Percentiles rank a stretch among this genome's conserved stretches.
Conservation (phyloP, 345 rosid genomes). For the Dipteronia sinensis region DNA sequence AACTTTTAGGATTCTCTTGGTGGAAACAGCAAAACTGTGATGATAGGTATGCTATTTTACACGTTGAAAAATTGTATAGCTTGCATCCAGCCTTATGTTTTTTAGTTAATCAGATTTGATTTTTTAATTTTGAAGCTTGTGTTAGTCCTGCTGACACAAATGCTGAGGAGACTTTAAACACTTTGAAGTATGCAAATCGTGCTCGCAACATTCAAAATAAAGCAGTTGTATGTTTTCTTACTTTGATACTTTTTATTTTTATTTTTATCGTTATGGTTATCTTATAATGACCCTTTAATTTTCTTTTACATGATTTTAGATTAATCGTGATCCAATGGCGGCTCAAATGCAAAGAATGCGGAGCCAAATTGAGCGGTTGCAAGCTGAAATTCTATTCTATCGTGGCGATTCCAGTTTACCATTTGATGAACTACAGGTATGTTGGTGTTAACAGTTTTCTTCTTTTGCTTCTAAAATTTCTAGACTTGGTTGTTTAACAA, state of each 20-base stretch:
- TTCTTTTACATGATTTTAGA: slow-evolving; percentile 35
- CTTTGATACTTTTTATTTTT: background rate
- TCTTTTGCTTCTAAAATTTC: background rate
- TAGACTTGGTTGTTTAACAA: slow-evolving; percentile 23
- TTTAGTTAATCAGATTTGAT: slow-evolving; percentile 9
- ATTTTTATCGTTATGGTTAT: background rate
- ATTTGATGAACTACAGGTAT: slow-evolving; percentile 93
- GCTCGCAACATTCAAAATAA: slow-evolving; percentile 97
- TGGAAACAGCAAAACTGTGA: slow-evolving; percentile 97
- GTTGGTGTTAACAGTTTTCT: background rate
- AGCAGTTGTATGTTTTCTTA: slow-evolving; percentile 69
- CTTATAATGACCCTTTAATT: background rate
- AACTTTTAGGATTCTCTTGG: slow-evolving; percentile 86
- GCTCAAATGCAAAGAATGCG: slow-evolving; percentile 86
- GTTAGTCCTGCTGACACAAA: slow-evolving; percentile 99
- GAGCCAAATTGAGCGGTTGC: slow-evolving; percentile 93
- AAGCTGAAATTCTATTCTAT: slow-evolving; percentile 78
- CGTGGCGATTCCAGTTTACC: slow-evolving; percentile 65
- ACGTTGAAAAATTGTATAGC: background rate
- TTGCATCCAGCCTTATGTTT: background rate
- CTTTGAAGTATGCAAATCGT: slow-evolving; percentile 96
- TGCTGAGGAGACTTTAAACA: slow-evolving; percentile 94
- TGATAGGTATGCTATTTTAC: slow-evolving; percentile 74
- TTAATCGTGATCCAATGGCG: slow-evolving; percentile 90
- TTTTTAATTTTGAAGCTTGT: slow-evolving; percentile 59